Percentiles rank a stretch among this genome's conserved stretches.
These are phyloP conservation scores for Phylloporus sp. DNA, from an alignment of 768 basidiomycete species.

Conservation along the genomic window DNA sequence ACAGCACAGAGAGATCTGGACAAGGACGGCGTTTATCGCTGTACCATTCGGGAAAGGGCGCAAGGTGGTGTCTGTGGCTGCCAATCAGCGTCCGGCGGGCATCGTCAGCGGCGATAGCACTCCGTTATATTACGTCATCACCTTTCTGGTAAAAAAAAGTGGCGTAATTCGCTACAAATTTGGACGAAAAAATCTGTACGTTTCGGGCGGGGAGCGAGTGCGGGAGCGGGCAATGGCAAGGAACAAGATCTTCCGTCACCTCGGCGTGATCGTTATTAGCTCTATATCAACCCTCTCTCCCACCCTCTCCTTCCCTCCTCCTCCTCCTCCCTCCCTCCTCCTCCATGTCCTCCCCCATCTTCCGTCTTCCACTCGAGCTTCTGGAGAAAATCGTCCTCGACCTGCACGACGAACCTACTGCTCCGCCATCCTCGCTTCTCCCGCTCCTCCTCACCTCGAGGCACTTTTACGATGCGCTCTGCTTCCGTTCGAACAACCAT, in stretches of 20 bases:
- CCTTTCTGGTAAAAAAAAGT: no score
- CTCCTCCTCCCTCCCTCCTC: not conserved
- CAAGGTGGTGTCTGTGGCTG: no score
- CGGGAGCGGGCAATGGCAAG: not conserved
- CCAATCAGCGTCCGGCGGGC: no score
- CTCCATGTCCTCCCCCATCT: slow-evolving; percentile 23
- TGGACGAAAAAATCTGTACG: no score
- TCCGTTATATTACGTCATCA: no score
- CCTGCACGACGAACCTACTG: slow-evolving; percentile 20
- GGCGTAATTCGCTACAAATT: no score
- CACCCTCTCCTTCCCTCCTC: not conserved
- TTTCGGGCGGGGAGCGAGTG: no score
- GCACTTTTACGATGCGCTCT: slow-evolving; percentile 36
- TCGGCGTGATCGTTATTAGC: slow-evolving; percentile 12
- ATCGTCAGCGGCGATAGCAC: no score
- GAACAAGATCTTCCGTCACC: not conserved
- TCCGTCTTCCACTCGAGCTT: slow-evolving; percentile 38
- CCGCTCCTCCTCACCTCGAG: slow-evolving; percentile 46
- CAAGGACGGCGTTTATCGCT: no score
- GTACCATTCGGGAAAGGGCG: no score
- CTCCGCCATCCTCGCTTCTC: slow-evolving; percentile 37
- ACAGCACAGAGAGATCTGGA: no score
- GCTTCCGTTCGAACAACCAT: slow-evolving; percentile 16
- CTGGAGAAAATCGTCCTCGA: slow-evolving; percentile 50
- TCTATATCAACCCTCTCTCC: slow-evolving; percentile 8